Evolutionary conservation across 768 basidiomycete genomes (phyloP), one percentile per base, ranked within the genome.

Genomic region (Lactarius tabidus): DNA sequence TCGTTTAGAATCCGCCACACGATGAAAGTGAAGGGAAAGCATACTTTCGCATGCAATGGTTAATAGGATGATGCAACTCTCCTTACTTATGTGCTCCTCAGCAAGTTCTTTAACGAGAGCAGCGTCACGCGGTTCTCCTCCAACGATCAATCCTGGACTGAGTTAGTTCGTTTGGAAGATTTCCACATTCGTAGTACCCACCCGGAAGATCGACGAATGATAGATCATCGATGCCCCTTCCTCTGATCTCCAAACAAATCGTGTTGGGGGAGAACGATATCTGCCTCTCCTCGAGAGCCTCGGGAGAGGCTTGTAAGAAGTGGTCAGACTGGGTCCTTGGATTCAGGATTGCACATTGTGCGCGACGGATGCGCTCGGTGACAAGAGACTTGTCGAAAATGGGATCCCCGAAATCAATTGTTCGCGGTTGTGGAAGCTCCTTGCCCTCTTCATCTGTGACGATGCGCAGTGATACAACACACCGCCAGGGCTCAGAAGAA

Each of bases 31-130:
- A n/a, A 35, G 6, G n/a, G 5, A 3, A 56, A 15, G 69, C 82
- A 59, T 62, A 87, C 87, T 87, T 74, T 88, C 86, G 69, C 86
- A 88, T 1, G 89, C 81, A 0, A 85, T 81, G 0, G 82, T 83
- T 29, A 89, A 67, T 0, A 91, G 73, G n/a, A 86, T 81, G 14
- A 85, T 82, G 57, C 89, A 90, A 62, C 80, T 90, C 0, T 83
- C 82, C 67, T 81, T 80, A 59, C 74, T 74, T 69, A 91, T 89
- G 66, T 90, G 90, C 0, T 82, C 75, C 0, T 78, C 75, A 0
- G 87, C 85, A 0, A 91, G 74, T 0, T 76, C 77, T 62, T 82
- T 79, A 31, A 91, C 84, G 2, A 90, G 81, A 1, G 81, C 78
- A 48, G 89, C 87, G 65, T 91, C 89, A 1, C 29, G 17, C 14